Percentiles rank a stretch among this genome's conserved stretches.
Conservation (phyloP, 2,329 filamentous ascomycete species). For the Biscogniauxia sp. region DNA sequence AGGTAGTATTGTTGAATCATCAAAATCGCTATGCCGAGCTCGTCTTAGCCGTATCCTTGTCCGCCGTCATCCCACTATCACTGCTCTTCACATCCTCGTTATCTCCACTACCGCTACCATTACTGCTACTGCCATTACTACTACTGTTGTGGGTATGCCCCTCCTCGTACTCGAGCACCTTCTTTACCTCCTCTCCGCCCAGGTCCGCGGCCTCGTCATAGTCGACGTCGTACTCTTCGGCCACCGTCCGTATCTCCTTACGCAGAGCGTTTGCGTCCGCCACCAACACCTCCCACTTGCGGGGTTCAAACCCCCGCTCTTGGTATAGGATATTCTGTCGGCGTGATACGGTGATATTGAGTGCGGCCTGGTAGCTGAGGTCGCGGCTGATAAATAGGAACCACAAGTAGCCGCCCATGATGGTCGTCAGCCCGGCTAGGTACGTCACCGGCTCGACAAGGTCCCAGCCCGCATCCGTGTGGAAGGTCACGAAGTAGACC, state of each 20-base stretch:
- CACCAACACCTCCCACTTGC: slow-evolving; percentile 74
- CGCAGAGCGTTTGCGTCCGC: slow-evolving; percentile 77
- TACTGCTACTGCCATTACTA: slow-evolving; percentile 32
- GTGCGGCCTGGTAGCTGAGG: slow-evolving; percentile 79
- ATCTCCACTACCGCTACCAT: slow-evolving; percentile 30
- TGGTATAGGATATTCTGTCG: slow-evolving; percentile 77
- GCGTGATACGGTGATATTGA: slow-evolving; percentile 81
- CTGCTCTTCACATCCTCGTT: slow-evolving; percentile 33
- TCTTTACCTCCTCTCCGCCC: slow-evolving; percentile 61
- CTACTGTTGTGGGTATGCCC: slow-evolving; percentile 32
- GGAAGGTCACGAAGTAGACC: slow-evolving; percentile 71
- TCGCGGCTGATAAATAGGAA: slow-evolving; percentile 91
- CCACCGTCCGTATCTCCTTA: slow-evolving; percentile 75
- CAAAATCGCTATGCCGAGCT: slow-evolving; percentile 2
- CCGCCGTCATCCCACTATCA: slow-evolving; percentile 7
- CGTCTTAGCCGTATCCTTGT: background rate
- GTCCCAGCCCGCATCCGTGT: slow-evolving; percentile 83
- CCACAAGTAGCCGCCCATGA: slow-evolving; percentile 91
- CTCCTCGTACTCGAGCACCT: slow-evolving; percentile 54
- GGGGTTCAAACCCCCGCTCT: slow-evolving; percentile 69
- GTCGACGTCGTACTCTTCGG: slow-evolving; percentile 84
- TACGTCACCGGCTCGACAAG: slow-evolving; percentile 90
- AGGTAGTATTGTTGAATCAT: slow-evolving; percentile 1
- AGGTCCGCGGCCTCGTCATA: slow-evolving; percentile 80
- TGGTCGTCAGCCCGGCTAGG: slow-evolving; percentile 77